Conservation (phyloP, 2,329 filamentous ascomycete genomes). For the Aspergillus japonicus region DNA sequence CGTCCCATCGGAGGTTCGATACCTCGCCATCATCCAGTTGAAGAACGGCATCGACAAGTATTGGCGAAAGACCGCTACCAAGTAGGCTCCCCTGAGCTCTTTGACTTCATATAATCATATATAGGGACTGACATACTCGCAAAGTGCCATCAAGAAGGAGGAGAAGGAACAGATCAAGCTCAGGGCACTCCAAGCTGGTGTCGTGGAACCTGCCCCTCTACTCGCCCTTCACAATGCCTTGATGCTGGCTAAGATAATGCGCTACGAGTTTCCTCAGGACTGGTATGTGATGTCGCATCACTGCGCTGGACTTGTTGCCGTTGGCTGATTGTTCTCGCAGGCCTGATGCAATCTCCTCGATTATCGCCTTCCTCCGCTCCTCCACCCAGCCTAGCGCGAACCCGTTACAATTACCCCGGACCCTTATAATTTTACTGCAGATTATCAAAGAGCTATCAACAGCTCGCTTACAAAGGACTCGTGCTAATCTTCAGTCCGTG, state of each 20-base stretch:
- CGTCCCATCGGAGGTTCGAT: slow-evolving; percentile 74
- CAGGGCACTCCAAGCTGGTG: slow-evolving; percentile 70
- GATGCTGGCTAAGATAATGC: slow-evolving; percentile 80
- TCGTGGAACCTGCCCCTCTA: slow-evolving; percentile 71
- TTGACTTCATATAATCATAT: not conserved
- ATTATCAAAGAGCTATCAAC: slow-evolving; percentile 89
- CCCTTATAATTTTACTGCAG: slow-evolving; percentile 74
- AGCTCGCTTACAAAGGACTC: slow-evolving; percentile 70
- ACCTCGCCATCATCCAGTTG: slow-evolving; percentile 87
- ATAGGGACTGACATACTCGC: slow-evolving; percentile 16
- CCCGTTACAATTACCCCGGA: slow-evolving; percentile 66
- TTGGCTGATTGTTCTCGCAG: slow-evolving; percentile 24
- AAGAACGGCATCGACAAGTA: slow-evolving; percentile 96
- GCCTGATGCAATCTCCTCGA: slow-evolving; percentile 49
- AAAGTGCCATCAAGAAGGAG: slow-evolving; percentile 59
- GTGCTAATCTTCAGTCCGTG: slow-evolving; percentile 72
- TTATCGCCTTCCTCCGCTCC: slow-evolving; percentile 64
- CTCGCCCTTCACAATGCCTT: slow-evolving; percentile 86
- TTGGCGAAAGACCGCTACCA: slow-evolving; percentile 79
- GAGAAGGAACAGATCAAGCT: slow-evolving; percentile 77
- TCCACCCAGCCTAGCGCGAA: slow-evolving; percentile 54
- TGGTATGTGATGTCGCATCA: slow-evolving; percentile 57
- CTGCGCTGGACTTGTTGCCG: not conserved
- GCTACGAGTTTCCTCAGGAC: slow-evolving; percentile 83
- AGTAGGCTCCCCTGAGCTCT: slow-evolving; percentile 43